These are phyloP conservation scores for Boehmeria nivea DNA, from an alignment of 306 rosid genomes.

Conservation along the genomic window DNA sequence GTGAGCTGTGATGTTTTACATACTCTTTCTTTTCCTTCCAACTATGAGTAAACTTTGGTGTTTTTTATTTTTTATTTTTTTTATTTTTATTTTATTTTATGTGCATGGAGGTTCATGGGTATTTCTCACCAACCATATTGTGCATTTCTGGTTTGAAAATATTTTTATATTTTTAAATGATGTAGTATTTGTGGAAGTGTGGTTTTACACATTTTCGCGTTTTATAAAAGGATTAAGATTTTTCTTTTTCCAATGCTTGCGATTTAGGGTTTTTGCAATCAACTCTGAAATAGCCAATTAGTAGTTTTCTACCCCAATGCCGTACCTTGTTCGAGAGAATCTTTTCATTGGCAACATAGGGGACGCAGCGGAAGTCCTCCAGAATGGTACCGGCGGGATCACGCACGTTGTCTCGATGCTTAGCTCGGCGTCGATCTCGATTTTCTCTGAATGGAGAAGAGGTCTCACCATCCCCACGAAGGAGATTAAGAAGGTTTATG, in stretches of 20 bases:
- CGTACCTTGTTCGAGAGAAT: conserved; percentile 69
- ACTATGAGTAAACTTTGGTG: too few relatives aligned
- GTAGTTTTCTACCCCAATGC: conserved; percentile 43
- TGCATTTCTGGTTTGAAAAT: too few relatives aligned
- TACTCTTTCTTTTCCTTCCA: too few relatives aligned
- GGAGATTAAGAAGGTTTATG: conserved; percentile 56
- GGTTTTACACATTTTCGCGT: not conserved
- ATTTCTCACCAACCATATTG: too few relatives aligned
- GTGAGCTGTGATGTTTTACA: too few relatives aligned
- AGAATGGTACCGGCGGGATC: conserved; percentile 41
- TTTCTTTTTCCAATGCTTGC: not conserved
- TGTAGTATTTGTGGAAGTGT: too few relatives aligned
- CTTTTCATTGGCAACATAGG: conserved; percentile 74
- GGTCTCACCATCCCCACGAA: conserved; percentile 46
- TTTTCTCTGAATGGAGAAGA: conserved; percentile 74
- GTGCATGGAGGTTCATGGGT: too few relatives aligned
- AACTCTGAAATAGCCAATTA: not conserved
- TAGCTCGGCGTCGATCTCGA: conserved; percentile 67
- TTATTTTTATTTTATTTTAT: too few relatives aligned
- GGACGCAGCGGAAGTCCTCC: conserved; percentile 68
- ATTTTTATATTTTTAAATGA: too few relatives aligned
- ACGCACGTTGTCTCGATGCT: conserved; percentile 79
- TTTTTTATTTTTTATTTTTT: too few relatives aligned
- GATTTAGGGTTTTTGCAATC: not conserved
- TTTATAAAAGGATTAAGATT: not conserved